Evolutionary conservation across 139 green algal species (phyloP), one percentile per base, ranked within the genome.

Genomic region (Chlamydomonas sp.): DNA sequence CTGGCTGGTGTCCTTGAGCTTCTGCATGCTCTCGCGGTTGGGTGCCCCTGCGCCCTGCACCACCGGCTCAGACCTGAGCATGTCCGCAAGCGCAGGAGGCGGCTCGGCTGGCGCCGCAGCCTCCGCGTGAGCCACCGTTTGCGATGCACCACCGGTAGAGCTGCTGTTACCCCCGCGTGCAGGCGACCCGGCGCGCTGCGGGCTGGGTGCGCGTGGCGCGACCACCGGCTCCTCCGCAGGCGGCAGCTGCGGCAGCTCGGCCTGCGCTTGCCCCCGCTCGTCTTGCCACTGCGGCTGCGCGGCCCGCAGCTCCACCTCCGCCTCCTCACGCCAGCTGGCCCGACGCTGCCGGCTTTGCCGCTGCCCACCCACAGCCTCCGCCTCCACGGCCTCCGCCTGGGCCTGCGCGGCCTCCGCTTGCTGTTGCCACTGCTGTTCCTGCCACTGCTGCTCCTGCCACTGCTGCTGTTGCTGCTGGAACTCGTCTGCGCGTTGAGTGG

Each of bases 1-100:
- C 74, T 63, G 49, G 6, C 69, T 80, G 5, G 83, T 87, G 74
- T 72, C 83, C 63, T 75, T 87, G 12, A 87, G 83, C 72, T 87
- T 72, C 73, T 80, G 63, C 1, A 87, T 64, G 59, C 17, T 71
- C 72, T 86, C 81, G 57, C 78, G 78, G 20, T 16, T 12, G 18
- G 16, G 3, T 12, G 71, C 2, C 71, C 20, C 2, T 5, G 49
- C 49, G 7, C 49, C 49, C 9, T 49, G 31, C 31, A 49, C 31
- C 31, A 49, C 31, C 31, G 31, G 31, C 31, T 49, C 31, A 49
- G 31, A 49, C 31, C 31, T 49, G 31, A 49, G 49, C 69, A 17
- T 9, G 49, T 49, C 0, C 74, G 10, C 74, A 2, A 62, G 5
- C 1, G 74, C 31, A 2, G 20, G 20, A 9, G 74, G 49, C 74